Evolutionary conservation across 352 stramenopile genomes (phyloP), one percentile per base, ranked within the genome.

Genomic region (Pythium angustatum): DNA sequence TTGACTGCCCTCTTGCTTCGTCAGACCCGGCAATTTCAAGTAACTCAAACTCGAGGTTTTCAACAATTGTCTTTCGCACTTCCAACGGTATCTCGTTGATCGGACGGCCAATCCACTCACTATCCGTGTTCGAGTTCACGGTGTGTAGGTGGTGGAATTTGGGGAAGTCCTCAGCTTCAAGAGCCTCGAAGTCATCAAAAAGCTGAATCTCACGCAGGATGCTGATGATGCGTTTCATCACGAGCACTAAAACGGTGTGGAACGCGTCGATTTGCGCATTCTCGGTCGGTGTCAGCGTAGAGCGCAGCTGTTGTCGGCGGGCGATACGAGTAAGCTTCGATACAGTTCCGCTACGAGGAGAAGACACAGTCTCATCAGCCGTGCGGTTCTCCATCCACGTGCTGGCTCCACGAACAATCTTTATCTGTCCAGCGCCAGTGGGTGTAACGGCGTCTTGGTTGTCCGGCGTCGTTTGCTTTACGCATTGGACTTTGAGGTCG

Each of bases 221-320:
- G 17, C 54, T 71, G 15, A 85, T 73, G 6, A 88, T 58, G 7
- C 80, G 73, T 45, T 87, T 85, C 70, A 86, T 80, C 10, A 90
- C 55, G 8, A 83, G 50, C 4, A 75, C 66, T 6, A 91, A 44
- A 11, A 85, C 79, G 5, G 58, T 59, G 47, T 87, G 69, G n/a
- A 91, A 77, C 5, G 75, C 75, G 44, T 90, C 80, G 21, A 91
- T 64, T 41, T 91, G 83, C 5, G 64, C 62, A 38, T 91, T 91
- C 27, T 87, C 77, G 0, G 72, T 83, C 3, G 83, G 79, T 4
- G 73, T 84, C 27, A 91, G 53, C 5, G 77, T 78, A 1, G 64
- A 64, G 1, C 83, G 78, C n/a, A 91, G 69, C 7, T 74, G 31
- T 59, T 79, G 75, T 1, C 82, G 75, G 4, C 79, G 69, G 5